Conservation (phyloP, 352 stramenopile genomes). For the Phytophthora meadii region DNA sequence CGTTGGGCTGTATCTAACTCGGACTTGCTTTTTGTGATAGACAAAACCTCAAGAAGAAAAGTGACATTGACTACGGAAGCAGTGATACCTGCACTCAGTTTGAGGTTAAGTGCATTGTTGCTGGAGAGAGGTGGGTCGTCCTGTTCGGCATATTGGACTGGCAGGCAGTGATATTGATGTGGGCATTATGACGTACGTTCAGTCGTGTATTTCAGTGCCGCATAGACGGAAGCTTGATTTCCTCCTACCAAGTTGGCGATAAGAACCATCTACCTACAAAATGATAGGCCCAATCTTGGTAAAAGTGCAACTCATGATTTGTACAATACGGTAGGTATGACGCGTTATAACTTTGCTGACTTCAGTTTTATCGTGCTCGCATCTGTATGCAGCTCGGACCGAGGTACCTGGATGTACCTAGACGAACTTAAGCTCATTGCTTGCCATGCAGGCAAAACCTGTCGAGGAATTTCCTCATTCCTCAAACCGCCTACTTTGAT, state of each 20-base stretch:
- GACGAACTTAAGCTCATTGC: background rate
- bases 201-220: conserved; percentile 37
- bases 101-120: conserved; percentile 53
- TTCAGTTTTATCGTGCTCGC: conserved; percentile 7
- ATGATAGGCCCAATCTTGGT: background rate
- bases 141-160: background rate
- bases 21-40: conserved; percentile 3
- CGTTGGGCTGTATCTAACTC: background rate
- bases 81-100: conserved; percentile 28
- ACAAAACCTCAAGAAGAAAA: conserved; percentile 15
- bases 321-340: background rate
- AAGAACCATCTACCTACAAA: conserved; percentile 10
- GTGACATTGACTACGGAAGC: background rate
- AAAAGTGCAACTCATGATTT: background rate
- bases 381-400: background rate
- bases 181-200: conserved; percentile 8
- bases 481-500: background rate
- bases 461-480: background rate
- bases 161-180: too few relatives aligned
- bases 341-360: background rate
- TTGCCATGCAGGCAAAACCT: conserved; percentile 5
- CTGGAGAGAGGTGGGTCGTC: conserved; percentile 52
- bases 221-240: conserved; percentile 19
- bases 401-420: background rate
- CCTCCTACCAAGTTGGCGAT: conserved; percentile 6